Evolutionary conservation across 2,329 filamentous ascomycete genomes (phyloP).

Genomic region (Triangularia setosa): DNA sequence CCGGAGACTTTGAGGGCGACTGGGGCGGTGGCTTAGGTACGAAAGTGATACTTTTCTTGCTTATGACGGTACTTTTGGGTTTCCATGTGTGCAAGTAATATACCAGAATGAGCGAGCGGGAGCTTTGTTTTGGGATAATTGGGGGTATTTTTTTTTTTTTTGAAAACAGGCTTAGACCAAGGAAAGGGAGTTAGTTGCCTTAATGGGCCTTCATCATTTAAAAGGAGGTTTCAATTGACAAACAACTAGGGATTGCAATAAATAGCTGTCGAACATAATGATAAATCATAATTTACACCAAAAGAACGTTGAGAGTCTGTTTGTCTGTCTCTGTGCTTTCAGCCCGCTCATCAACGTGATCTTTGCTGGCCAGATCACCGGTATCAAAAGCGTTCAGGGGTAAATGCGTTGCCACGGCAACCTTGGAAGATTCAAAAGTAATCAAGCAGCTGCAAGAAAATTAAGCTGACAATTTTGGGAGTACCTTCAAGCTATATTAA

Average conservation of each 20-base stretch:
- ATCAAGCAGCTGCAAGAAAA: no score
- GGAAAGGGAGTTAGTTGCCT: background rate
- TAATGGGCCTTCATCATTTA: background rate
- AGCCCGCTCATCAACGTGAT: no score
- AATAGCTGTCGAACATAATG: background rate
- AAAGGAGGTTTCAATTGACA: background rate
- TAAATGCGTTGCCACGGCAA: background rate
- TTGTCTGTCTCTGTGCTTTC: no score
- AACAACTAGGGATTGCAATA: background rate
- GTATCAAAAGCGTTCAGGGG: background rate
- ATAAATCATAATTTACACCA: background rate
- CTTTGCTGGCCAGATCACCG: no score
- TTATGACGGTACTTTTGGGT: background rate
- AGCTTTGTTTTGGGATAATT: background rate
- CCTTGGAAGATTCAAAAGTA: no score
- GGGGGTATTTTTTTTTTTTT: no score
- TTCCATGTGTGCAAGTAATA: background rate
- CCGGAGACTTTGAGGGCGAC: slow-evolving; percentile 12
- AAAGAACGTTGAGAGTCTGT: no score
- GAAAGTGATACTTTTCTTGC: no score
- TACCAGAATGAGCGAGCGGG: background rate
- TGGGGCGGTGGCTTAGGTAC: slow-evolving; percentile 2
- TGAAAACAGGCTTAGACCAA: no score
- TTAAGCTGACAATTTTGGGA: no score
- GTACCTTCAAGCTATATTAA: no score